phyloP scores from a whole-genome alignment of 176 grass and related monocot species.

The Avena insularis region DNA sequence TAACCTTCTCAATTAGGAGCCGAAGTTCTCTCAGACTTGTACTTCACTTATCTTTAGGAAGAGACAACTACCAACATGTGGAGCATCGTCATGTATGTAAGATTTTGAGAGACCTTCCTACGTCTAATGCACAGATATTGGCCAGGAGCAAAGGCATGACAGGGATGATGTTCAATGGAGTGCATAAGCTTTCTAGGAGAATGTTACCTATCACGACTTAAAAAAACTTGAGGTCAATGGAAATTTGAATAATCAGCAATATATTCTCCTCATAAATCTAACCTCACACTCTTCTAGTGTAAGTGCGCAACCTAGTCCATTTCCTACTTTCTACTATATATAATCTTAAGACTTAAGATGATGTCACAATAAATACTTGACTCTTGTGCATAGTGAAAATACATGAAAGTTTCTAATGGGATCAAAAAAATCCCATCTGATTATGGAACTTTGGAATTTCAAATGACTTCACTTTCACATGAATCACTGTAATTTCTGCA shows the following conservation, averaged over 20 bases:
- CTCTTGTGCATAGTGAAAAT: not conserved
- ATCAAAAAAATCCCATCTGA: not conserved
- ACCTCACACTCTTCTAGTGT: not conserved
- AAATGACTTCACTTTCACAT: not conserved
- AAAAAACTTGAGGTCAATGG: not conserved
- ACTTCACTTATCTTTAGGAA: not conserved
- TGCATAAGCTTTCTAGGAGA: no score
- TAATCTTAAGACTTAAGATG: not conserved
- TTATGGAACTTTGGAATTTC: not conserved
- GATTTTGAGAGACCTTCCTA: conserved; percentile 71
- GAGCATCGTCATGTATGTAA: not conserved
- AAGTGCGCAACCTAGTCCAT: no score
- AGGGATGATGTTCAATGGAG: no score
- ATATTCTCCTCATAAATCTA: not conserved
- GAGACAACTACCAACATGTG: not conserved
- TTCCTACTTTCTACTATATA: not conserved
- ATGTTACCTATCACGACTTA: no score
- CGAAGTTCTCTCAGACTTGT: not conserved
- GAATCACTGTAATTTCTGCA: no score
- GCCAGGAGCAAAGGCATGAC: no score
- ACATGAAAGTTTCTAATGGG: not conserved
- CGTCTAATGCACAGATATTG: no score
- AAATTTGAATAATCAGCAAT: not conserved
- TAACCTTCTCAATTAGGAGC: not conserved
- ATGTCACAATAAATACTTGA: not conserved